Evolutionary conservation across 2,329 filamentous ascomycete genomes (phyloP).

Genomic region (Penicillium corylophilum): DNA sequence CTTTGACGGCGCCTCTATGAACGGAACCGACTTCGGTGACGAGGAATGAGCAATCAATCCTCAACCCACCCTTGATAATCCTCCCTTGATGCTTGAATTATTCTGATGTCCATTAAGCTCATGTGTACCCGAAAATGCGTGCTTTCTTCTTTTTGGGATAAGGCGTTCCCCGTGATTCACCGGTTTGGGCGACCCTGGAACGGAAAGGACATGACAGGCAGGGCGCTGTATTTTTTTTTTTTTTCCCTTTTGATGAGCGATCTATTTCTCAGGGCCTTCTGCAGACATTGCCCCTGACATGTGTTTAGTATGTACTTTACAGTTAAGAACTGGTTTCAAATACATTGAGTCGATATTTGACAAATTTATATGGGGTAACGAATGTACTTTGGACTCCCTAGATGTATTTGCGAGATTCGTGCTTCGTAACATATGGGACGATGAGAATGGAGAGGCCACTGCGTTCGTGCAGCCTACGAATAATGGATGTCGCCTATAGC

Average conservation of each 20-base stretch:
- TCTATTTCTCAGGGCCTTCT: neutral
- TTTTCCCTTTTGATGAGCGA: constrained; percentile 9
- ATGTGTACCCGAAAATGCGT: constrained; percentile 11
- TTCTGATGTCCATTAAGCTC: constrained; percentile 1
- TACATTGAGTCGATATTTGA: neutral
- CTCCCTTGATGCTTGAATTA: neutral
- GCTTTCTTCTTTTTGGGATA: constrained; percentile 5
- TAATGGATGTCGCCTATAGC: neutral
- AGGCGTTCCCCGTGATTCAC: constrained; percentile 6
- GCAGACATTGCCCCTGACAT: constrained; percentile 2
- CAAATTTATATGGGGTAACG: neutral
- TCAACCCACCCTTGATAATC: neutral
- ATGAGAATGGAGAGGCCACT: neutral
- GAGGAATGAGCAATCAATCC: constrained; percentile 28
- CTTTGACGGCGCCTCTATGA: constrained; percentile 34
- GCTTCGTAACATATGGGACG: neutral
- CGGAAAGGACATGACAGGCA: neutral
- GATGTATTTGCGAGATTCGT: neutral
- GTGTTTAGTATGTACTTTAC: constrained; percentile 10
- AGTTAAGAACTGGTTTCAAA: constrained; percentile 3
- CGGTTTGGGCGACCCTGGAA: neutral
- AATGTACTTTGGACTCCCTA: neutral
- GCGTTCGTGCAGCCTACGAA: neutral
- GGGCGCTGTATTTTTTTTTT: constrained; percentile 8
- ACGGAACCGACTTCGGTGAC: constrained; percentile 33